phyloP scores from a whole-genome alignment of 2,329 filamentous ascomycete genomes.

The Stromatinia cepivora region DNA sequence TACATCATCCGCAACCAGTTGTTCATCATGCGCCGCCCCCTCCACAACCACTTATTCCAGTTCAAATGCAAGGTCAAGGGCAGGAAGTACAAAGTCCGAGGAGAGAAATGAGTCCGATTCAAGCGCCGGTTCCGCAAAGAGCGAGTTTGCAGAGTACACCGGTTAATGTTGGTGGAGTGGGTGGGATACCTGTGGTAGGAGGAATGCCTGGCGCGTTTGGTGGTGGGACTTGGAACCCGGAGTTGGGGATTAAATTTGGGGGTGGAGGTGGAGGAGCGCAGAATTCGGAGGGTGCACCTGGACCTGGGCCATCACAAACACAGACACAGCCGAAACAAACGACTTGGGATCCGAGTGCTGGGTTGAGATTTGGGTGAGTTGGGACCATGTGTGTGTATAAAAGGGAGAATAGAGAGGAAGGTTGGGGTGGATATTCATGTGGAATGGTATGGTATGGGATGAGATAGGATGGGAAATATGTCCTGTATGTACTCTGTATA shows the following conservation, averaged over 20 bases:
- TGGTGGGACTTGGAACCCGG: conserved; percentile 70
- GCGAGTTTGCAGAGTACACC: conserved; percentile 43
- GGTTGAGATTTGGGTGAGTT: conserved; percentile 38
- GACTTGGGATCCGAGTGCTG: conserved; percentile 38
- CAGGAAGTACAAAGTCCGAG: background rate
- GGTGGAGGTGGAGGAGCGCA: conserved; percentile 36
- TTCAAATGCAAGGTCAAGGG: conserved; percentile 1
- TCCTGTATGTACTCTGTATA: too few species aligned
- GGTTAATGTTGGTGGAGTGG: conserved; percentile 3
- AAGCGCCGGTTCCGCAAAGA: conserved; percentile 23
- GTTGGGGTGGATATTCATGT: background rate
- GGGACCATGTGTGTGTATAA: background rate
- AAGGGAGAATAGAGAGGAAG: background rate
- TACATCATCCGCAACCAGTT: conserved; percentile 35
- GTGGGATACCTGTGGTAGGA: background rate
- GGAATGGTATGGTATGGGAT: too few species aligned
- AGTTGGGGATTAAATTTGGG: conserved; percentile 78
- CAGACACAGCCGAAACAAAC: conserved; percentile 18
- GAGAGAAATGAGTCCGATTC: conserved; percentile 14
- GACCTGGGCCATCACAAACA: conserved; percentile 1
- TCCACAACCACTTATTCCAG: conserved; percentile 36
- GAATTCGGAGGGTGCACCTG: background rate
- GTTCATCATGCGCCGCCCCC: conserved; percentile 36
- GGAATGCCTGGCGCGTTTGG: background rate
- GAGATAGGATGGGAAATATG: too few species aligned